Evolutionary conservation across 2,329 filamentous ascomycete species (phyloP), one percentile per base, ranked within the genome.

Genomic region (Penicillium brevicompactum): DNA sequence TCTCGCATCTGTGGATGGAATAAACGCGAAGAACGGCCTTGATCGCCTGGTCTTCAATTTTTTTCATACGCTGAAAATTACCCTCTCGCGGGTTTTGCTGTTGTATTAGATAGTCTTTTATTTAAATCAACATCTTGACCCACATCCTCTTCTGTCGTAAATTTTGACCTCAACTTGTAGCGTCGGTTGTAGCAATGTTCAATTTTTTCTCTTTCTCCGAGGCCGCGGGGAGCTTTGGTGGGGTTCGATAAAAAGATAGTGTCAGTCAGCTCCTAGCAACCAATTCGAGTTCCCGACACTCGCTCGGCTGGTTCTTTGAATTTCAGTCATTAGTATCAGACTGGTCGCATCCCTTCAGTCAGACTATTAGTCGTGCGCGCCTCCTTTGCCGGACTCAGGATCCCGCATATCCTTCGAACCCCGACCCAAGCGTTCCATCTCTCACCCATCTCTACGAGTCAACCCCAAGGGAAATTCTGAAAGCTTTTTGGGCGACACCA

Each of bases 11-110:
- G 70, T 76, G 72, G 74, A 76, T 76, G 74, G 76, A 77, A 78
- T 76, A 77, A 76, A 80, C 78, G 78, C 76, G 78, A 75, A 75
- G 78, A 81, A 81, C 78, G 78, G 78, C 78, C 67, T 68, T 74
- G 64, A 62, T 70, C 65, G 78, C 78, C 78, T 80, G 78, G 77
- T 80, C 78, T 80, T 80, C 78, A 72, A 68, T 67, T 71, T 71
- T 67, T 70, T 67, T 69, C 67, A 68, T 71, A 63, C 68, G 69
- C 66, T 67, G 65, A 68, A 73, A 67, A 63, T 57, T 38, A 46
- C 64, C 18, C 18, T 38, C 65, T 64, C 58, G 58, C 40, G 49
- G 60, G 56, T 65, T 61, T 53, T 59, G 62, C 24, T 59, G 41
- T 62, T 64, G 56, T 43, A 49, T 57, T 65, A 54, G 58, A 56